Evolutionary conservation across 106 monocot species (phyloP), one percentile per base, ranked within the genome.

Genomic region (Apostasia ramifera): DNA sequence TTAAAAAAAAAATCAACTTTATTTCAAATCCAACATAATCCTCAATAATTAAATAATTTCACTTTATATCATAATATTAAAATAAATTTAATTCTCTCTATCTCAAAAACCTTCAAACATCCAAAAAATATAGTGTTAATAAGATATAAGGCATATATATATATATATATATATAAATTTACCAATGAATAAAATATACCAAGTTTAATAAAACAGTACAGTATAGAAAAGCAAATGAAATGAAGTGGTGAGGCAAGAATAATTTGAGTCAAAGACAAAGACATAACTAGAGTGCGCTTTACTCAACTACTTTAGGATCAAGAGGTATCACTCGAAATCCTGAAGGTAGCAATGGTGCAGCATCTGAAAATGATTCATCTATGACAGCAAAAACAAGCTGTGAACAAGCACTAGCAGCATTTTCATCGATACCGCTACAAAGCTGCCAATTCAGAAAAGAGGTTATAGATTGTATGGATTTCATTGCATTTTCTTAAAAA

Each of bases 331-430:
- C 87, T 55, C 97, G 92, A 63, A 98, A 98, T 38, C 97, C 97
- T 3, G 97, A 98, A 12, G 97, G 85, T 2, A 98, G 73, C 47
- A 98, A 63, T 15, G 87, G 87, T 14, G 86, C 83, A 58, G 90
- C 92, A 73, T 93, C 92, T 53, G 90, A 76, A 81, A 92, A 92
- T 40, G 90, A 87, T 69, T 87, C 92, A 52, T 98, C 97, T 44
- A 90, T 92, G 15, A 92, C 92, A 1, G 97, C 92, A 84, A 98
- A 98, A 5, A 93, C 86, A 61, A 98, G 87, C 65, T 98, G 92
- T 2, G 92, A 87, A 71, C 89, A 98, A 39, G 83, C 76, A 47
- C 87, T 83, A 56, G 71, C 70, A 2, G 81, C 80, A 79, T 78
- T 83, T 67, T 93, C 97, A 74, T 93, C 97, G 54, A 98, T 68